These are phyloP conservation scores for Thalassiosira gravida DNA, from an alignment of 352 stramenopile genomes.

Conservation along the genomic window DNA sequence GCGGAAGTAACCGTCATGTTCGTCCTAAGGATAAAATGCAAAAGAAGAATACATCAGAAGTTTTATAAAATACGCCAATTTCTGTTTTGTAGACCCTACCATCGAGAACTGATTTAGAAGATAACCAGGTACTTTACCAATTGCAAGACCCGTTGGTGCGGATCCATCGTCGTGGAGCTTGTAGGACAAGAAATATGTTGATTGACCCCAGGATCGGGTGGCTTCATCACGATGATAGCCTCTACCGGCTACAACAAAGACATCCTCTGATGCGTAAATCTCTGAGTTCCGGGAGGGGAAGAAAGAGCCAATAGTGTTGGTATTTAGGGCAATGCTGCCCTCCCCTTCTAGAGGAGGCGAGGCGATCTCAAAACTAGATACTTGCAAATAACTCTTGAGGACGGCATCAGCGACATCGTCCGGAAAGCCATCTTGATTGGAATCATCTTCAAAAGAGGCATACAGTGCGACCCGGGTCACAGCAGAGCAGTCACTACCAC, in stretches of 20 bases:
- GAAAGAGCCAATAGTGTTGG: constrained; percentile 2
- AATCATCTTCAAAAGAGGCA: neutral
- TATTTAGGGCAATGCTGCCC: neutral
- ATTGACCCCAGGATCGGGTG: neutral
- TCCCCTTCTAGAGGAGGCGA: neutral
- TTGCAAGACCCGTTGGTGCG: constrained; percentile 11
- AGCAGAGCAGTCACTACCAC: constrained; percentile 10
- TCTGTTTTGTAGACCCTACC: neutral
- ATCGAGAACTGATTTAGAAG: constrained; percentile 44
- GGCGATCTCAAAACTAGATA: constrained; percentile 16
- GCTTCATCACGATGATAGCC: constrained; percentile 7
- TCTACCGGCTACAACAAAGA: constrained; percentile 18
- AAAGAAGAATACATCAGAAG: neutral
- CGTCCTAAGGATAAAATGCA: constrained; percentile 17
- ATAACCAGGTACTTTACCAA: constrained; percentile 14
- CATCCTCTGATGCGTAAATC: constrained; percentile 22
- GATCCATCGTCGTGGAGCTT: constrained; percentile 2
- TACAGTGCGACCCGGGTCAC: constrained; percentile 21
- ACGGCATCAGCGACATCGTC: neutral
- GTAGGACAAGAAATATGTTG: constrained; percentile 23
- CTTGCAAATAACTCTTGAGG: constrained; percentile 30
- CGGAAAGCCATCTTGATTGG: constrained; percentile 10
- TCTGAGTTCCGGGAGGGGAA: constrained; percentile 16
- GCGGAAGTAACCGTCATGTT: constrained; percentile 22
- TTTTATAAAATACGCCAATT: neutral